A percentile compares a stretch with the other conserved stretches of the same genome.
phyloP scores from a whole-genome alignment of 1,284 basidiomycete genomes.

The Ustilago lituana region DNA sequence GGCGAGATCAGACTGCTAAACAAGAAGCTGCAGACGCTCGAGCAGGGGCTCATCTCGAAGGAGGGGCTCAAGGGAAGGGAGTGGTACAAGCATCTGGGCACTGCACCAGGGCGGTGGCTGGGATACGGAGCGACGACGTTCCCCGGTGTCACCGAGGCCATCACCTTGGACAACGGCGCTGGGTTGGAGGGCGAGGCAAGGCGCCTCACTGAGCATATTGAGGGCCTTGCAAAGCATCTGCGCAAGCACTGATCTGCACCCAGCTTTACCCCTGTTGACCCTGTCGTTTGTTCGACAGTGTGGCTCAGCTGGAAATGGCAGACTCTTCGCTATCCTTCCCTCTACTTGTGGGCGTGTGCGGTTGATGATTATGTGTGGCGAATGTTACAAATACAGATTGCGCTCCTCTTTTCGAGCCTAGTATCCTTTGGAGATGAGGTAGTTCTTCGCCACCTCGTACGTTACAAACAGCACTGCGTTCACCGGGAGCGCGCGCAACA shows the following conservation, averaged over 20 bases:
- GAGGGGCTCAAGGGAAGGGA: slow-evolving; percentile 76
- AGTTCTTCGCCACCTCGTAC: slow-evolving; percentile 42
- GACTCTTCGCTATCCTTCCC: too few species aligned
- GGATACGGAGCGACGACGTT: slow-evolving; percentile 87
- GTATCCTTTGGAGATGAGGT: slow-evolving; percentile 26
- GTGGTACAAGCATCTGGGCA: slow-evolving; percentile 86
- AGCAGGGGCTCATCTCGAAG: slow-evolving; percentile 81
- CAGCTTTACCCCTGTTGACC: too few species aligned
- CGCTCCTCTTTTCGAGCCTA: too few species aligned
- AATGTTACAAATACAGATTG: too few species aligned
- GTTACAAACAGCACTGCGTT: slow-evolving; percentile 58
- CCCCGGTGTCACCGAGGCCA: slow-evolving; percentile 79
- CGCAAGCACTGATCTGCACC: slow-evolving; percentile 14
- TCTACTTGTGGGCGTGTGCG: neutral
- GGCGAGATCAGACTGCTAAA: slow-evolving; percentile 77
- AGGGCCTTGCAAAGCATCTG: slow-evolving; percentile 21
- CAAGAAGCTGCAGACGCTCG: slow-evolving; percentile 78
- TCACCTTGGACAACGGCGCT: slow-evolving; percentile 63
- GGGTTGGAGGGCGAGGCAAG: slow-evolving; percentile 50
- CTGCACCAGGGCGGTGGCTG: slow-evolving; percentile 88
- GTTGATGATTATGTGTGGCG: too few species aligned
- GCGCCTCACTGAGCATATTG: slow-evolving; percentile 44
- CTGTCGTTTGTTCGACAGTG: too few species aligned
- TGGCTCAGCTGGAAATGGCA: too few species aligned
- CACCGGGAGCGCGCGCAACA: slow-evolving; percentile 55